Conservation (phyloP, 306 rosid genomes). For the Herpetospermum pedunculosum region DNA sequence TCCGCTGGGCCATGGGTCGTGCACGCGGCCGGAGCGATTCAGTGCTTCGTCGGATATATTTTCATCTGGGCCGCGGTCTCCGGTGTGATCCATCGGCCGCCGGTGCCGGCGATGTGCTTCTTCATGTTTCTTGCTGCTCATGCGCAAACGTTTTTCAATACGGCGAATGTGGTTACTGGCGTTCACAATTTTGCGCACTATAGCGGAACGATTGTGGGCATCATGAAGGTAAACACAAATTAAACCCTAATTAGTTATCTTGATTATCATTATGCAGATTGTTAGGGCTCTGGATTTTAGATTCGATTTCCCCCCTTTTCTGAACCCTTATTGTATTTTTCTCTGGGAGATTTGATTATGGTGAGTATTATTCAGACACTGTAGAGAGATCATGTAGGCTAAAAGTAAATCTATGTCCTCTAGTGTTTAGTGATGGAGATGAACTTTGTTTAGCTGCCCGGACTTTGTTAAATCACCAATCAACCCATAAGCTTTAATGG, state of each 20-base stretch:
- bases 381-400: not conserved
- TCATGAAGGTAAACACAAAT: slow-evolving; percentile 57
- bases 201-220: slow-evolving; percentile 78
- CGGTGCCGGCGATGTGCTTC: slow-evolving; percentile 54
- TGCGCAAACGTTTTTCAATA: slow-evolving; percentile 69
- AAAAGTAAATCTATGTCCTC: not conserved
- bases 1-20: slow-evolving; percentile 64
- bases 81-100: slow-evolving; percentile 47
- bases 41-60: slow-evolving; percentile 49
- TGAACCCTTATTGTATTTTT: not conserved
- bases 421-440: not conserved
- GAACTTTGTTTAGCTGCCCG: not conserved
- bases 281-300: not conserved
- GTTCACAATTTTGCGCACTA: slow-evolving; percentile 49
- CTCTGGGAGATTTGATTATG: not conserved
- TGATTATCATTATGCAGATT: not conserved
- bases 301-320: not conserved
- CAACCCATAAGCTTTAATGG: no score
- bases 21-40: slow-evolving; percentile 40
- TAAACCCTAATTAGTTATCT: not conserved
- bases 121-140: slow-evolving; percentile 57
- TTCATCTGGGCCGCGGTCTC: slow-evolving; percentile 67
- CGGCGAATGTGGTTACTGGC: slow-evolving; percentile 60
- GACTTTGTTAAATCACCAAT: no score
- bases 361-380: not conserved